Evolutionary conservation across 345 rosid species (phyloP), one percentile per base, ranked within the genome.

Genomic region (Turritis glabra): DNA sequence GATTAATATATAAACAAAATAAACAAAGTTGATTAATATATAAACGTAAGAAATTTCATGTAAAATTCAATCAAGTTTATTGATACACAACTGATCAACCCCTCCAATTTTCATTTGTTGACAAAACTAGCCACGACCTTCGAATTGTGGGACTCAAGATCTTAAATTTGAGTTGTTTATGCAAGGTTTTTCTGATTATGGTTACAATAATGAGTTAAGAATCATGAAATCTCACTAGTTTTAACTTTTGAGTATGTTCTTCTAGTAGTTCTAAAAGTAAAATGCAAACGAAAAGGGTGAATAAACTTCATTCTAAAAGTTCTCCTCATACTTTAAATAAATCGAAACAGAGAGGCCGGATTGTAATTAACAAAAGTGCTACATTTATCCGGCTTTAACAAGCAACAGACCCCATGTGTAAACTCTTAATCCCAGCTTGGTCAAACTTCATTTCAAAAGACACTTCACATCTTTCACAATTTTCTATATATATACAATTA

Each of bases 391-490:
- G 19, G 64, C 29, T 54, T 64, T 30, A 74, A 46, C 71, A 73
- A 64, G 71, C 72, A 74, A 46, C 62, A 61, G 1, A 53, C 14
- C 57, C 78, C 75, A 62, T 76, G 75, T 76, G 80, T 44, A 2
- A 26, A 55, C 53, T 47, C 73, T 75, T 35, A 48, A 66, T 23
- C 14, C 46, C 19, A 62, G 43, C 57, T 69, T 69, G 10, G 70
- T 62, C 71, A 69, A 69, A 61, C 23, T 38, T 14, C 64, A 75
- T 10, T 41, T 41, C 69, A 62, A 50, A 52, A 61, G 67, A 46
- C 59, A 65, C 51, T 65, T 64, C 59, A 74, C 50, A 55, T 12
- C 13, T 75, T 57, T 8, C 33, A 25, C 41, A 74, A 21, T 44
- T 65, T 74, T 65, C 37, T 44, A 25, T 26, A 35, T 26, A 35